Conservation (phyloP, 108 stramenopile species). For the Craspedostauros australis region DNA sequence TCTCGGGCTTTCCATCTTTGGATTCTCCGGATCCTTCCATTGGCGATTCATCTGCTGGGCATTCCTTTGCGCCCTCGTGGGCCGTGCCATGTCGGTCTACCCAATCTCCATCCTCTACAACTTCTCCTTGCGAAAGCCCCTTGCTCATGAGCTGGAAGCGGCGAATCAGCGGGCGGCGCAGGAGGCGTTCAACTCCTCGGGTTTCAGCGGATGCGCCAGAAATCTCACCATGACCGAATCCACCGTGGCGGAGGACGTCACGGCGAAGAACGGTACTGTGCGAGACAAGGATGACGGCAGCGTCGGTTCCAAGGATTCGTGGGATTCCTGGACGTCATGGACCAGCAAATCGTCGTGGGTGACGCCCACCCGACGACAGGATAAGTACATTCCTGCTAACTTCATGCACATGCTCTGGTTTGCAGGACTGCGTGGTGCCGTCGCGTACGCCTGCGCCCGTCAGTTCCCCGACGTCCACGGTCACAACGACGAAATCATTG, state of each 20-base stretch:
- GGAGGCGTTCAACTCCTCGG: too few relatives aligned
- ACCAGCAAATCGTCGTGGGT: too few relatives aligned
- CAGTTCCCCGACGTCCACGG: slow-evolving; percentile 50
- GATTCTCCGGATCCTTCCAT: slow-evolving; percentile 20
- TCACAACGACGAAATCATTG: slow-evolving; percentile 31
- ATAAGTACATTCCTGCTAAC: slow-evolving; percentile 27
- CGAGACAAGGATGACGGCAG: neutral
- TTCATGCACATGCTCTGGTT: slow-evolving; percentile 74
- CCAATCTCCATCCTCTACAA: slow-evolving; percentile 41
- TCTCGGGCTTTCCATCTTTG: slow-evolving; percentile 63
- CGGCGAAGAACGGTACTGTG: neutral
- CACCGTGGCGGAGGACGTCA: neutral
- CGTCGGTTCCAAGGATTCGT: too few relatives aligned
- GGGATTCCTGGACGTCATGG: too few relatives aligned
- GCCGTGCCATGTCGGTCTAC: slow-evolving; percentile 58
- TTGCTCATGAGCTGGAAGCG: too few relatives aligned
- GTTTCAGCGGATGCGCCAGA: too few relatives aligned
- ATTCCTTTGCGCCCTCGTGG: slow-evolving; percentile 48
- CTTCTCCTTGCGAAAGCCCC: slow-evolving; percentile 3
- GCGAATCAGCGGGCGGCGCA: too few relatives aligned
- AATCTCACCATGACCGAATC: neutral
- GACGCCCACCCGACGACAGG: slow-evolving; percentile 18
- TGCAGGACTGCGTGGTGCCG: slow-evolving; percentile 67
- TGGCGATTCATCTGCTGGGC: slow-evolving; percentile 45
- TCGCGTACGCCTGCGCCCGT: slow-evolving; percentile 65